These are phyloP conservation scores for Hibiscus trionum DNA, from an alignment of 345 rosid species.

Conservation along the genomic window DNA sequence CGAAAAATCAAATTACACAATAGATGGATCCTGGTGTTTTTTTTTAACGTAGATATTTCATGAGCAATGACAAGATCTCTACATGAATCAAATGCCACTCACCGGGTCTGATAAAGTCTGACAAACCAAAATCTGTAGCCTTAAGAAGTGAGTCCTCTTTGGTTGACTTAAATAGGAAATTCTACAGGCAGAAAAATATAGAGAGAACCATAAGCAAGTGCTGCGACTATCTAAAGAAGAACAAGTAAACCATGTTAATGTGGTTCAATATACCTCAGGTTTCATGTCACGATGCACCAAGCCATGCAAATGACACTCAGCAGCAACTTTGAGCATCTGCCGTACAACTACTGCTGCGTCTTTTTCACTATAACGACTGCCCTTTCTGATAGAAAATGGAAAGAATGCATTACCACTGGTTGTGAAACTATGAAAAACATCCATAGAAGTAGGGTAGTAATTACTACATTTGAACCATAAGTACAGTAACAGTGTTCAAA, in stretches of 20 bases:
- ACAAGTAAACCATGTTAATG: conserved; percentile 5
- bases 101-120: conserved; percentile 96
- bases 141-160: conserved; percentile 68
- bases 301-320: conserved; percentile 90
- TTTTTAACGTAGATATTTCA: neutral
- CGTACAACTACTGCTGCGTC: conserved; percentile 86
- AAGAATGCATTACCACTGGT: conserved; percentile 24
- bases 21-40: neutral
- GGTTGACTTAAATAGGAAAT: conserved; percentile 84
- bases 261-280: conserved; percentile 63
- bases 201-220: conserved; percentile 15
- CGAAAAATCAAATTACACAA: neutral
- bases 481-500: conserved; percentile 14
- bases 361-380: conserved; percentile 58
- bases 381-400: conserved; percentile 50
- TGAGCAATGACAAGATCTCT: conserved; percentile 4
- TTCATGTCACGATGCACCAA: conserved; percentile 97
- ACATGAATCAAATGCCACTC: conserved; percentile 19
- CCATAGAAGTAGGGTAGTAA: neutral
- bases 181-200: conserved; percentile 35
- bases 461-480: neutral
- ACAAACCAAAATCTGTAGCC: conserved; percentile 98
- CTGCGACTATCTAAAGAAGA: neutral
- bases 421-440: neutral
- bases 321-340: conserved; percentile 86